Evolutionary conservation across 2,329 filamentous ascomycete species (phyloP), one percentile per base, ranked within the genome.

Genomic region (Nemania bipapillata): DNA sequence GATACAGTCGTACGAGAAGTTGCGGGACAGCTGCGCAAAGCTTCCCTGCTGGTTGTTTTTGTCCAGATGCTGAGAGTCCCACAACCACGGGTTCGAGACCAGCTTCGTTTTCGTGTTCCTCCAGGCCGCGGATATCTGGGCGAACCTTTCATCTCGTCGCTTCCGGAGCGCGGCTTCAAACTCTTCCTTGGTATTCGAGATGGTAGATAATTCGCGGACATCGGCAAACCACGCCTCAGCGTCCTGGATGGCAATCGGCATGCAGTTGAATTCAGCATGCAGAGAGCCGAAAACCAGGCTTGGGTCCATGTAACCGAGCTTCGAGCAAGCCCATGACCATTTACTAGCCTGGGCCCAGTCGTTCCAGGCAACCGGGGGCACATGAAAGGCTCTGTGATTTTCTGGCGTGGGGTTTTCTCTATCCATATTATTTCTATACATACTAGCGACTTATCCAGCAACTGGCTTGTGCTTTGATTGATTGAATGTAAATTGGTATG

Each of bases 1-100:
- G 7, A 68, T 42, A n/a, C 42, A 35, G n/a, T 65, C 65, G 20
- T 57, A 68, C 1, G 65, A 59, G 65, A 68, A 68, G 22, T 59
- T 3, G 4, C 30, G 49, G 11, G 32, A 22, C 30, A 65, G 3
- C 17, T 37, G 24, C 2, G 12, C 3, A 26, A 60, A 65, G 7
- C 28, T 42, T 20, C 17, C 22, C 60, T 37, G 49, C 35, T n/a
- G 53, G 8, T n/a, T 49, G n/a, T 12, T 15, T 30, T 9, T 32
- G 40, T 63, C 52, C 9, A 24, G 32, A 3, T 49, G 22, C 4
- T 28, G 42, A 24, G 35, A 6, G 20, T 26, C 28, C 63, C 50
- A 66, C 49, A 61, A 24, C 5, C 4, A 15, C 0, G 24, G 24
- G 24, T 42, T 45, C 4, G 24, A 7, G 20, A 3, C 2, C 12